Evolutionary conservation across 257 asterid species (phyloP).

Genomic region (Leonotis leonurus): DNA sequence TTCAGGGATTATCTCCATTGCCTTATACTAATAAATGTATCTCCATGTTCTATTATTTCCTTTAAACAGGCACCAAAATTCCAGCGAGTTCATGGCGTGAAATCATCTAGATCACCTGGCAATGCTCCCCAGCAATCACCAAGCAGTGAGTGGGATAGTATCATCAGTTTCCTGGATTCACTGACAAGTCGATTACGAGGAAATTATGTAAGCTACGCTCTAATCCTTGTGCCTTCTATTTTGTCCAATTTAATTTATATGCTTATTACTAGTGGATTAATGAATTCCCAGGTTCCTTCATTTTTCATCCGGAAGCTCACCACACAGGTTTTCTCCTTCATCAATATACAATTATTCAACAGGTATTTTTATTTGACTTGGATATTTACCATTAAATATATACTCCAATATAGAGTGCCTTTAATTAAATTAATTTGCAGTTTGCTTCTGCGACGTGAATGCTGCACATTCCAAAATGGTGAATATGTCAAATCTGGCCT

Average conservation of each 20-base stretch:
- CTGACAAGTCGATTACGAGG: slow-evolving; percentile 65
- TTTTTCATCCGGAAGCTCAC: slow-evolving; percentile 97
- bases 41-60: neutral
- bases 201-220: slow-evolving; percentile 51
- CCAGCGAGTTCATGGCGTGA: slow-evolving; percentile 96
- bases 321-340: slow-evolving; percentile 92
- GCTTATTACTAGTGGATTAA: slow-evolving; percentile 3
- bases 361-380: slow-evolving; percentile 39
- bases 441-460: slow-evolving; percentile 94
- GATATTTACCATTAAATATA: neutral
- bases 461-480: slow-evolving; percentile 96
- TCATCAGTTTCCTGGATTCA: slow-evolving; percentile 84
- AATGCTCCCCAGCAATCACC: slow-evolving; percentile 67
- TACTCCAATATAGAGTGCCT: neutral
- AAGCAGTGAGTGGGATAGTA: slow-evolving; percentile 90
- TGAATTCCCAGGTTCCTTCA: slow-evolving; percentile 71
- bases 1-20: neutral
- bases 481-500: slow-evolving; percentile 97
- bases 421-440: slow-evolving; percentile 31
- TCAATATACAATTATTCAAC: slow-evolving; percentile 88
- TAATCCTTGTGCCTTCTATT: neutral
- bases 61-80: slow-evolving; percentile 72
- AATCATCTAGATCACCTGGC: slow-evolving; percentile 78
- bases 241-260: neutral
- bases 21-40: neutral